Evolutionary conservation across 306 rosid genomes (phyloP), one percentile per base, ranked within the genome.

Genomic region (Prunus kanzakura): DNA sequence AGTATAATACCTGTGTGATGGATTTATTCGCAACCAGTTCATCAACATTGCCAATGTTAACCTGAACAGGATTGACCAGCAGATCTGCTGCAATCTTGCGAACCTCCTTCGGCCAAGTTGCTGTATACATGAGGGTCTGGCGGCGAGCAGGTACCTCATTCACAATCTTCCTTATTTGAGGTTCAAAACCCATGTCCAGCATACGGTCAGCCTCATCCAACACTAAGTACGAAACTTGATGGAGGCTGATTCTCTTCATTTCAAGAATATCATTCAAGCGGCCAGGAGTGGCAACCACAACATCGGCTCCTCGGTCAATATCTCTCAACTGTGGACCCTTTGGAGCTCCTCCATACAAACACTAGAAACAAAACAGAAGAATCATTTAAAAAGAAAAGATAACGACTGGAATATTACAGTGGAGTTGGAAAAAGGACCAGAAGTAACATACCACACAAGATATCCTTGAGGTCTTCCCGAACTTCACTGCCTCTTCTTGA

Each of bases 31-130:
- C 99, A 14, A 96, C 99, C 78, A 96, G 98, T 85, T 96, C 99
- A 67, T 96, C 97, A 4, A 91, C 99, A 81, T 87, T 93, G 81
- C 99, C 99, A 66, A 96, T 96, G 86, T 96, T 96, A 61, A 96
- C 98, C 85, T 96, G 99, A 69, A 96, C 92, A 56, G 99, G 91
- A 76, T 93, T 91, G 80, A 88, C 86, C 82, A 96, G 88, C 55
- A 96, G 85, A 84, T 96, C 99, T 76, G 99, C 93, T 71, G 99
- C 98, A 83, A 96, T 96, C 87, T 91, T 96, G 73, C 98, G 86
- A 67, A 96, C 99, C 86, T 96, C 99, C 88, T 89, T 96, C 4
- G 99, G 99, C 99, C 99, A 96, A n/a, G 99, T 96, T 76, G 99
- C 99, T n/a, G 99, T 96, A 67, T 67, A 92, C 99, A 96, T 96